These are phyloP conservation scores for Mariannaea elegans DNA, from an alignment of 2,329 filamentous ascomycete genomes.

Conservation along the genomic window DNA sequence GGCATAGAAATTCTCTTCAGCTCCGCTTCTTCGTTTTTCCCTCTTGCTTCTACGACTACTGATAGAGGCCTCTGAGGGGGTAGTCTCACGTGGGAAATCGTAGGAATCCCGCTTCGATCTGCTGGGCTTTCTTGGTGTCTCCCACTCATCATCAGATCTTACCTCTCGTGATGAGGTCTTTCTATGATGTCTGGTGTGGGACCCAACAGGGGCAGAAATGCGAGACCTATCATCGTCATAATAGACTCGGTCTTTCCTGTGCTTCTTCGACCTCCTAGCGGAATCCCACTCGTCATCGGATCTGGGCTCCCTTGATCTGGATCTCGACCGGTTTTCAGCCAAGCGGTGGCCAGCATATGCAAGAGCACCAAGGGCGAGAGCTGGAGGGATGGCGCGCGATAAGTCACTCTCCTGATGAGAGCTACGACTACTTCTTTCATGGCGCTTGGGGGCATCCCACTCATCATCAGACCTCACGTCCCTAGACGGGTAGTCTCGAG, in stretches of 20 bases:
- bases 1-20: conserved; percentile 47
- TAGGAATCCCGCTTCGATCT: conserved; percentile 47
- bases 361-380: conserved; percentile 31
- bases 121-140: conserved; percentile 43
- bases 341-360: conserved; percentile 7
- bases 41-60: conserved; percentile 53
- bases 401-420: conserved; percentile 21
- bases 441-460: conserved; percentile 31
- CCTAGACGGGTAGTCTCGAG: conserved; percentile 12
- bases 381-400: conserved; percentile 18
- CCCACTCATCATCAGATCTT: conserved; percentile 44
- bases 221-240: conserved; percentile 7
- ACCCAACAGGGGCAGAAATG: conserved; percentile 1
- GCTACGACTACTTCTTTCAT: conserved; percentile 16
- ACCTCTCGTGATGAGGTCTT: conserved; percentile 2
- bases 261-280: conserved; percentile 44
- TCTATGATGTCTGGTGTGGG: not conserved
- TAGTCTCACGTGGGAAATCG: conserved; percentile 44
- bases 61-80: conserved; percentile 50
- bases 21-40: conserved; percentile 48
- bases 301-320: conserved; percentile 13
- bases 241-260: conserved; percentile 6
- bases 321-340: conserved; percentile 10
- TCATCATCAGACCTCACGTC: conserved; percentile 37
- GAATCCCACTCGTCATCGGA: conserved; percentile 41